Conservation (phyloP, 2,329 filamentous ascomycete genomes). For the Cryphonectria naterciae region DNA sequence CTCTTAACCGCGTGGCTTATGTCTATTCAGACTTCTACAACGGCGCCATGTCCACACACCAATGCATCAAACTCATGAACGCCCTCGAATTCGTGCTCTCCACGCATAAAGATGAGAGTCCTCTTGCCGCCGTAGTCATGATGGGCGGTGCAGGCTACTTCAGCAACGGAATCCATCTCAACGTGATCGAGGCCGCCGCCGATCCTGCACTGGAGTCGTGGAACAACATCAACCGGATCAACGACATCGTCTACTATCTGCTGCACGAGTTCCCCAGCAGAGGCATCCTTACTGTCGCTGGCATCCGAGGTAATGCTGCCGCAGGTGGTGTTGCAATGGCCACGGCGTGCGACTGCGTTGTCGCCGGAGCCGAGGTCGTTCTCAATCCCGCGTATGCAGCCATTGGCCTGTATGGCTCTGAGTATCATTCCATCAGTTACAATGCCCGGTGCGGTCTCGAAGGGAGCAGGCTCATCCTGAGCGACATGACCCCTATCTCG, state of each 20-base stretch:
- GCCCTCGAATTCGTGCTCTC: slow-evolving; percentile 42
- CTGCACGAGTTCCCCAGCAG: slow-evolving; percentile 42
- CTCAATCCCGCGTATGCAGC: slow-evolving; percentile 48
- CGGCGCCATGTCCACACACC: slow-evolving; percentile 46
- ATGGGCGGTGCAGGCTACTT: slow-evolving; percentile 47
- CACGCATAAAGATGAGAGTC: slow-evolving; percentile 35
- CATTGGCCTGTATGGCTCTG: slow-evolving; percentile 43
- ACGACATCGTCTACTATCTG: slow-evolving; percentile 45
- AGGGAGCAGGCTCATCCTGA: slow-evolving; percentile 38
- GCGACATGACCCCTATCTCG: slow-evolving; percentile 44
- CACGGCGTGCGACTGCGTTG: slow-evolving; percentile 42
- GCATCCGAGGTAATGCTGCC: slow-evolving; percentile 46
- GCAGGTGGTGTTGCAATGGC: slow-evolving; percentile 49
- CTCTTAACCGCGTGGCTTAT: slow-evolving; percentile 38
- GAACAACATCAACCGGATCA: slow-evolving; percentile 49
- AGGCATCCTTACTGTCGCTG: slow-evolving; percentile 44
- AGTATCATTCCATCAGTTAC: slow-evolving; percentile 47
- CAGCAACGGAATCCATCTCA: slow-evolving; percentile 49
- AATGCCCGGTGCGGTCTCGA: slow-evolving; percentile 41
- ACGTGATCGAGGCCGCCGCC: slow-evolving; percentile 46
- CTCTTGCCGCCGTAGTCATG: slow-evolving; percentile 43
- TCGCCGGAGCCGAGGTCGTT: slow-evolving; percentile 44
- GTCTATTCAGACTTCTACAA: slow-evolving; percentile 50
- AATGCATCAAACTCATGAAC: slow-evolving; percentile 43
- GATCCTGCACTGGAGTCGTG: slow-evolving; percentile 46